Evolutionary conservation across 78 protist genomes (phyloP).

Genomic region (Pigoraptor vietnamica): DNA sequence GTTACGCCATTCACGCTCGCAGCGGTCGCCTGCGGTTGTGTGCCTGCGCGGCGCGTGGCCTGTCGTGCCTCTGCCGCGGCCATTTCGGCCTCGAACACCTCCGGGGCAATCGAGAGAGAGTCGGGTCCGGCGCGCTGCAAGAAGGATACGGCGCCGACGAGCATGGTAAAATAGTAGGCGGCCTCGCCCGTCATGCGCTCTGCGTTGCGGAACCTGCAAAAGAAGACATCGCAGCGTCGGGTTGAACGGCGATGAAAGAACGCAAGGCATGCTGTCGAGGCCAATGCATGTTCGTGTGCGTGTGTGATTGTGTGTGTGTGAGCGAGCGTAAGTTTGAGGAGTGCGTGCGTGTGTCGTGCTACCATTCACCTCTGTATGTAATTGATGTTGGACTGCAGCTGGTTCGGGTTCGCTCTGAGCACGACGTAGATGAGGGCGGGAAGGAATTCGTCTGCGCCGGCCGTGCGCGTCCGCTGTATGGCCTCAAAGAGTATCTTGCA

Average conservation of each 20-base stretch:
- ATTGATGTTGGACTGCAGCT: background rate
- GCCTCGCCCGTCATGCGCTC: background rate
- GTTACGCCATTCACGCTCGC: no score
- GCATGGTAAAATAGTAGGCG: conserved; percentile 5
- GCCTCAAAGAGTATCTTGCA: background rate
- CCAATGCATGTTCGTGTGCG: no score
- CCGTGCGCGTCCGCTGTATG: background rate
- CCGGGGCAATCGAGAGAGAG: background rate
- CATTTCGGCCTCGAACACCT: background rate
- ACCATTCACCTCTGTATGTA: no score
- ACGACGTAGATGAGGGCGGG: conserved; percentile 6
- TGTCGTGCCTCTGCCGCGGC: background rate
- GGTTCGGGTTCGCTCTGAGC: background rate
- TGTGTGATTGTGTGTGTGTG: no score
- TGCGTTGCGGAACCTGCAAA: background rate
- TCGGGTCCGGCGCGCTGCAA: background rate
- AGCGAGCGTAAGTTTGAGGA: no score
- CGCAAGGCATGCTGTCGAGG: no score
- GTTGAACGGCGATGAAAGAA: no score
- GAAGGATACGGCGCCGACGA: background rate
- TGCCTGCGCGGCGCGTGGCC: no score
- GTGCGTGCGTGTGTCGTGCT: no score
- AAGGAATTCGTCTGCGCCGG: conserved; percentile 17
- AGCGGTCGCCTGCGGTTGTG: no score
- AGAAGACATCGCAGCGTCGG: no score